A percentile compares a stretch with the other conserved stretches of the same genome.
These are phyloP conservation scores for Rhizopogon hawkerae DNA, from an alignment of 1,284 basidiomycete species.

Conservation along the genomic window DNA sequence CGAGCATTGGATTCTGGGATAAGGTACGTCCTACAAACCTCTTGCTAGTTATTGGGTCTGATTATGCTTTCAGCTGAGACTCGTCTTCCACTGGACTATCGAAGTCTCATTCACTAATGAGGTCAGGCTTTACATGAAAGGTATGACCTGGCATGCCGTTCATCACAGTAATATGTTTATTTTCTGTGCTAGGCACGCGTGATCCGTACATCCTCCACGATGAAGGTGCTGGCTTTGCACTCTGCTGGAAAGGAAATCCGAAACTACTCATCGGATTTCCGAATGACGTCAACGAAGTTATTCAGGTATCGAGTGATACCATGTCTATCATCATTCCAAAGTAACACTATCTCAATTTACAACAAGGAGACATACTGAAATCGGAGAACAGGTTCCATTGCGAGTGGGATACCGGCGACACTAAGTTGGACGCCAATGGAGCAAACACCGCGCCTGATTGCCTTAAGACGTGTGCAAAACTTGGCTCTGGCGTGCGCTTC, in stretches of 20 bases:
- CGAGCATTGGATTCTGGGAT: slow-evolving; percentile 91
- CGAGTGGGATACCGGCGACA: neutral
- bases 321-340: slow-evolving; percentile 80
- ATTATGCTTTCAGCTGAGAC: slow-evolving; percentile 49
- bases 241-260: slow-evolving; percentile 79
- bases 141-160: slow-evolving; percentile 30
- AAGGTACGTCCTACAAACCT: slow-evolving; percentile 38
- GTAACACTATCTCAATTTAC: slow-evolving; percentile 30
- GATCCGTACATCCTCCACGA: slow-evolving; percentile 74
- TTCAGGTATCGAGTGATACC: slow-evolving; percentile 78
- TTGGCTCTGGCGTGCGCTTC: slow-evolving; percentile 85
- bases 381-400: slow-evolving; percentile 1
- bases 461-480: slow-evolving; percentile 67
- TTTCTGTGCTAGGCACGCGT: slow-evolving; percentile 54
- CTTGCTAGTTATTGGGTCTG: slow-evolving; percentile 1
- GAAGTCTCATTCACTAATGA: slow-evolving; percentile 66
- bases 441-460: slow-evolving; percentile 18
- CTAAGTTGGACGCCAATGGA: neutral
- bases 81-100: slow-evolving; percentile 82
- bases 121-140: slow-evolving; percentile 80
- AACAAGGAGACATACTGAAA: neutral
- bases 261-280: slow-evolving; percentile 66
- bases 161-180: slow-evolving; percentile 14
- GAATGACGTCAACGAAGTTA: slow-evolving; percentile 71
- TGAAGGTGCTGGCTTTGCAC: slow-evolving; percentile 83